Evolutionary conservation across 164 flowering plant genomes (phyloP).

Genomic region (Magnolia kwangsiensis): DNA sequence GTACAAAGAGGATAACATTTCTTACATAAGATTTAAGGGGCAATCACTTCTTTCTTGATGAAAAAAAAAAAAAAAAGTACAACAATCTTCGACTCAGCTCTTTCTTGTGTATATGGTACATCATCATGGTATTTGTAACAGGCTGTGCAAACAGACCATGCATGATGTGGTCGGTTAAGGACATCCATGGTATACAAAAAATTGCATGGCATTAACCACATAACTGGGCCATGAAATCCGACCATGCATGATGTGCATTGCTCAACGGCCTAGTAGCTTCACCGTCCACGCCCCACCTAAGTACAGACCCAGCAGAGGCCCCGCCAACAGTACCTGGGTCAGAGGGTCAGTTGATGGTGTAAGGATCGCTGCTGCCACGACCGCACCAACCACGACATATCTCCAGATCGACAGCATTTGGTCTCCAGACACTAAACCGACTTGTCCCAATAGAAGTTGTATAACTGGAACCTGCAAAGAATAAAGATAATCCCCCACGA

Average conservation of each 20-base stretch:
- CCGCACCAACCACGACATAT: conserved; percentile 95
- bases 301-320: conserved; percentile 87
- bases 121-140: neutral
- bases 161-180: neutral
- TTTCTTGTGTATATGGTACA: neutral
- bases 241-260: neutral
- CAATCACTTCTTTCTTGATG: neutral
- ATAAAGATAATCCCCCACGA: neutral
- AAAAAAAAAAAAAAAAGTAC: too few species aligned
- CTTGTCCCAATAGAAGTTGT: conserved; percentile 84
- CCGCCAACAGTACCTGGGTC: conserved; percentile 85
- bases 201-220: neutral
- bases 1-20: neutral
- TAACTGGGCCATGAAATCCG: neutral
- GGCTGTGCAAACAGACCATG: neutral
- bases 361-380: conserved; percentile 84
- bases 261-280: conserved; percentile 62
- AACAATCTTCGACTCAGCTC: neutral
- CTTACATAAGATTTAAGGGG: neutral
- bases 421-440: conserved; percentile 82
- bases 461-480: conserved; percentile 82
- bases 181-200: neutral
- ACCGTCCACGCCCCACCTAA: conserved; percentile 92
- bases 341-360: conserved; percentile 97
- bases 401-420: conserved; percentile 98